Evolutionary conservation across 176 grass and related monocot species (phyloP).

Genomic region (Rhipidocladum racemiflorum): DNA sequence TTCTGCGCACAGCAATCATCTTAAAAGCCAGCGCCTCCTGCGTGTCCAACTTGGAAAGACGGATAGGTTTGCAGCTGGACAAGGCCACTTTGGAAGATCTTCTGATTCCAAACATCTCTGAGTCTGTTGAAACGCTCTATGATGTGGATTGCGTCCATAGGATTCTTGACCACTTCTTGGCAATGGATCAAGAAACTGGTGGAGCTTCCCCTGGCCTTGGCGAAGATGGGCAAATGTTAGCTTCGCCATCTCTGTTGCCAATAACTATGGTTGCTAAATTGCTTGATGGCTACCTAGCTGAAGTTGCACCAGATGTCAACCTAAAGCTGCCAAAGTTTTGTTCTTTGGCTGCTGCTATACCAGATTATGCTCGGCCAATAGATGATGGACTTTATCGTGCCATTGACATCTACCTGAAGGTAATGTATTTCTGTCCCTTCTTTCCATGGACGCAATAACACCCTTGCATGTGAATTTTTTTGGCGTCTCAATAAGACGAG

Average conservation of each 20-base stretch:
- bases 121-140: slow-evolving; percentile 65
- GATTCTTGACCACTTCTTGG: slow-evolving; percentile 71
- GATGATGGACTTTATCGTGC: slow-evolving; percentile 83
- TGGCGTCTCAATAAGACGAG: background rate
- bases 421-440: slow-evolving; percentile 17
- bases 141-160: slow-evolving; percentile 73
- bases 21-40: slow-evolving; percentile 61
- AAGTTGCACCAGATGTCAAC: slow-evolving; percentile 80
- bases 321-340: slow-evolving; percentile 60
- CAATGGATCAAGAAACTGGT: slow-evolving; percentile 65
- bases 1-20: slow-evolving; percentile 72
- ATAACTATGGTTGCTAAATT: slow-evolving; percentile 64
- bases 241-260: slow-evolving; percentile 54
- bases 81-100: slow-evolving; percentile 82
- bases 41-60: slow-evolving; percentile 78
- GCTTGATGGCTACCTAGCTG: slow-evolving; percentile 81
- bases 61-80: slow-evolving; percentile 80
- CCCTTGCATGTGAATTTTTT: background rate
- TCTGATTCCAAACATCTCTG: slow-evolving; percentile 73
- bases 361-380: slow-evolving; percentile 71
- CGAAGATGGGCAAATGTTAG: slow-evolving; percentile 56
- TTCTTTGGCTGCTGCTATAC: slow-evolving; percentile 67
- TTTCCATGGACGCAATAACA: background rate
- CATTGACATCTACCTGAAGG: slow-evolving; percentile 87
- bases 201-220: slow-evolving; percentile 55